Base-by-base conservation (phyloP, 345 rosid genomes). In the Dovyalis caffra region DNA sequence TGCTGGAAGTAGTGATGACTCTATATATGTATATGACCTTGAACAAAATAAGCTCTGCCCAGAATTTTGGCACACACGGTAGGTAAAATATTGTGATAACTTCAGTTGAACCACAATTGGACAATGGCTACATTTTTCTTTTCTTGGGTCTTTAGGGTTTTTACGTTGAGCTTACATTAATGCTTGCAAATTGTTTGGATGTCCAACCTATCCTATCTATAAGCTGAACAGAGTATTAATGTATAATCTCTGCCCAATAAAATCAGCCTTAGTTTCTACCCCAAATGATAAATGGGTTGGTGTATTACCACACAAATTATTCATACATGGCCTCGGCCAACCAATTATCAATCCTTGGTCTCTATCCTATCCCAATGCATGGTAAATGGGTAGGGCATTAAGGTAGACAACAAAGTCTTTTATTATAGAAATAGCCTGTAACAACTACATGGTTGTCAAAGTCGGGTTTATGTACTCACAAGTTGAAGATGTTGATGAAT, bases 11-110 rank as follows among this genome's bases (percentile, higher is more conserved):
- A 95, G 78, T 74, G 91, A 91, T 72, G 85, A 90, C 72, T 88
- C 95, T 38, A 91, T 91, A 81, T 89, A 89, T 80, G 93, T 91
- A 75, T 92, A 91, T 82, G 97, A 92, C 79, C 93, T 95, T 49
- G 91, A 85, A 83, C 78, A 92, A 58, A 90, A 92, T 76, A 88
- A 83, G 84, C 90, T 85, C 66, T 88, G 95, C 76, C 89, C 71
- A 83, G 88, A 79, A 85, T 94, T 76, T 56, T 73, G 73, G 97
- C 97, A 10, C 99, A 95, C 85, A 70, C 57, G 71, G 97, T 95
- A 84, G 60, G 70, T 63, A 73, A 43, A 16, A 38, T 29, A 23
- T 37, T 26, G 11, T 40, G 31, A 53, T 63, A 49, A 3, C 64
- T 56, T 45, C 62, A 20, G 37, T 33, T 6, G 9, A 71, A 56